phyloP scores from a whole-genome alignment of 805 yeast genomes.

The Lipomyces oligophaga region DNA sequence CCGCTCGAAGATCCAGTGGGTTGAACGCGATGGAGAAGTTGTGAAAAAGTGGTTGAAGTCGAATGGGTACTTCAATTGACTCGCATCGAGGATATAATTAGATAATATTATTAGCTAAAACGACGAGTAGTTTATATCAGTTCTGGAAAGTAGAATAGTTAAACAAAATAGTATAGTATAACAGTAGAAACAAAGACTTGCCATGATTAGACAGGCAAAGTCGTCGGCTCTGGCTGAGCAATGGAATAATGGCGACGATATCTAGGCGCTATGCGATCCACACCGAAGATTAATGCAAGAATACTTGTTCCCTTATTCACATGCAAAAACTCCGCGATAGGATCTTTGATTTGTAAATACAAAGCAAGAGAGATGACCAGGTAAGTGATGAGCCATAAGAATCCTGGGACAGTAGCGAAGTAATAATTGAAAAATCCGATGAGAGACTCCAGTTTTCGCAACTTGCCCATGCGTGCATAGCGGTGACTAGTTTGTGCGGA shows the following conservation, averaged over 20 bases:
- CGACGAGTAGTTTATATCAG: no score
- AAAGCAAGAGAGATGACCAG: constrained; percentile 7
- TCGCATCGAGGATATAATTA: constrained; percentile 1
- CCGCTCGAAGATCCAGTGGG: constrained; percentile 51
- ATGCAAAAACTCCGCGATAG: constrained; percentile 4
- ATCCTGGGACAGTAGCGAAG: constrained; percentile 11
- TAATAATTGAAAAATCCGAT: constrained; percentile 11
- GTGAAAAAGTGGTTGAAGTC: constrained; percentile 33
- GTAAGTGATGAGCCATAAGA: constrained; percentile 4
- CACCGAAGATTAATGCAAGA: constrained; percentile 13
- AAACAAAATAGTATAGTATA: no score
- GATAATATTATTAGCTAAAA: background rate
- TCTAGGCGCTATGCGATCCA: constrained; percentile 5
- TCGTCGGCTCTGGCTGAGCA: background rate
- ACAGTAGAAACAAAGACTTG: no score
- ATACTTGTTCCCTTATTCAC: constrained; percentile 11
- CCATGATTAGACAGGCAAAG: no score
- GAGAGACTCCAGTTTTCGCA: constrained; percentile 5
- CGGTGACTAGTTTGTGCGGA: constrained; percentile 19
- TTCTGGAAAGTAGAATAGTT: no score
- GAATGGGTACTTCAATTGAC: constrained; percentile 22
- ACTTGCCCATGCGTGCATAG: constrained; percentile 15
- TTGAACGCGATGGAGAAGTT: constrained; percentile 37
- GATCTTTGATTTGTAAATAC: constrained; percentile 5
- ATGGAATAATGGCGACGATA: background rate